Percentiles rank a stretch among this genome's conserved stretches.
These are phyloP conservation scores for Leishmania amazonensis DNA, from an alignment of 208 protist genomes.

Conservation along the genomic window DNA sequence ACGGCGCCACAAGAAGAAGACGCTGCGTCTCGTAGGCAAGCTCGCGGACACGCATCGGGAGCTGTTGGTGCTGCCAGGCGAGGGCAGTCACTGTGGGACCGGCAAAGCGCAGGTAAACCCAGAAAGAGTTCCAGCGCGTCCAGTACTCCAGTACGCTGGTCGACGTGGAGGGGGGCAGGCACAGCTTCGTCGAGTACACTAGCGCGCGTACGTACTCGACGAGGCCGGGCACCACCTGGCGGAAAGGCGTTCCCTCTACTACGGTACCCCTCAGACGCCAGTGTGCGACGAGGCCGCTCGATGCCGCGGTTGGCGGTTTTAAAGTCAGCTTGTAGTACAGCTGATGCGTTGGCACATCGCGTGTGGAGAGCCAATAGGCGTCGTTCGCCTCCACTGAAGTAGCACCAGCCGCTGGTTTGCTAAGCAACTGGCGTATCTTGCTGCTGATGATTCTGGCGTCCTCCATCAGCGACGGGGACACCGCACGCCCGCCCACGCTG, in stretches of 20 bases:
- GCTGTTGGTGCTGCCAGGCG: constrained; percentile 17
- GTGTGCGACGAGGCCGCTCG: constrained; percentile 4
- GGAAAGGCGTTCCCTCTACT: constrained; percentile 19
- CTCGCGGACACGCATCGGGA: constrained; percentile 7
- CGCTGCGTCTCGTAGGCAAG: constrained; percentile 22
- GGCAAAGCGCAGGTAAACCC: constrained; percentile 23
- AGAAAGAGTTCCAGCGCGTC: constrained; percentile 22
- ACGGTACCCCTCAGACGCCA: constrained; percentile 6
- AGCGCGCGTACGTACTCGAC: constrained; percentile 16
- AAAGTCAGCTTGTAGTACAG: constrained; percentile 7
- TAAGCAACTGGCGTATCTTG: constrained; percentile 8
- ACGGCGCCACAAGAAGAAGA: constrained; percentile 8
- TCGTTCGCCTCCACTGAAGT: constrained; percentile 6
- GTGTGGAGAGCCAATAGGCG: constrained; percentile 21
- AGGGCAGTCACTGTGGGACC: constrained; percentile 16
- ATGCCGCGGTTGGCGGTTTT: neutral
- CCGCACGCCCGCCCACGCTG: neutral
- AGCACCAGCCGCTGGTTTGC: neutral
- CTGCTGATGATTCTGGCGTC: constrained; percentile 14
- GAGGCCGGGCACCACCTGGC: constrained; percentile 13
- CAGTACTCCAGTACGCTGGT: constrained; percentile 15
- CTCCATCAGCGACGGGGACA: constrained; percentile 15
- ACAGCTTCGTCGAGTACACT: constrained; percentile 10
- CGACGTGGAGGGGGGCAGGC: neutral
- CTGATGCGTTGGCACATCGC: neutral